A percentile compares a stretch with the other conserved stretches of the same genome.
These are phyloP conservation scores for Kazachstania sp. DNA, from an alignment of 1,139 yeast species.

Conservation along the genomic window DNA sequence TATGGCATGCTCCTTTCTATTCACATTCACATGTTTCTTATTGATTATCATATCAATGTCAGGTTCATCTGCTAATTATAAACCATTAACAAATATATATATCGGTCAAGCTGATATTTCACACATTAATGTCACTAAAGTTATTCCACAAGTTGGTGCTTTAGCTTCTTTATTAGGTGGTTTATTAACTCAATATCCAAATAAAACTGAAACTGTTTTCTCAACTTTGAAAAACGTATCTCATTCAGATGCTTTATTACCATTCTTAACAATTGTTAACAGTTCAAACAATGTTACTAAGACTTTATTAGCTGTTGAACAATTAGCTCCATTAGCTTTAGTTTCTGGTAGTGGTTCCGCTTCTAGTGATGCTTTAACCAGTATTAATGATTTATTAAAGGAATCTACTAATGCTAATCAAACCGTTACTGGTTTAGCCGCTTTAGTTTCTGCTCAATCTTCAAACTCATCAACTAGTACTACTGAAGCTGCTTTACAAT, in stretches of 20 bases:
- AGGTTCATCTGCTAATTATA: constrained; percentile 27
- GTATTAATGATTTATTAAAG: constrained; percentile 20
- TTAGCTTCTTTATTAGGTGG: constrained; percentile 24
- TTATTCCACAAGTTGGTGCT: constrained; percentile 25
- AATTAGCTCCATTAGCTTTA: constrained; percentile 25
- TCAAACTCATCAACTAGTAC: constrained; percentile 10
- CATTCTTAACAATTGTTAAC: constrained; percentile 22
- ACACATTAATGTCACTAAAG: constrained; percentile 29
- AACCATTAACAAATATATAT: constrained; percentile 26
- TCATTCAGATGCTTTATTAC: constrained; percentile 22
- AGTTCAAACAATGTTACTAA: constrained; percentile 18
- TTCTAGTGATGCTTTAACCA: constrained; percentile 16
- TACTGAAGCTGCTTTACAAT: constrained; percentile 11
- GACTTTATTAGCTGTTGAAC: constrained; percentile 21
- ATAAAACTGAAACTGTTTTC: constrained; percentile 16
- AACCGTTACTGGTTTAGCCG: constrained; percentile 18
- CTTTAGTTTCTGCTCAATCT: constrained; percentile 17
- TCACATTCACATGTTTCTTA: constrained; percentile 18
- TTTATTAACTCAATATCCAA: constrained; percentile 21
- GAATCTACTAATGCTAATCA: constrained; percentile 21
- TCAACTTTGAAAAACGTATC: constrained; percentile 22
- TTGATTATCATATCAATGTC: constrained; percentile 22
- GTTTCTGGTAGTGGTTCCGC: constrained; percentile 11
- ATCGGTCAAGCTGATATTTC: constrained; percentile 29
- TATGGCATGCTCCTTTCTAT: constrained; percentile 13